Conservation (phyloP, 2,329 filamentous ascomycete species). For the Thielaviopsis populi region DNA sequence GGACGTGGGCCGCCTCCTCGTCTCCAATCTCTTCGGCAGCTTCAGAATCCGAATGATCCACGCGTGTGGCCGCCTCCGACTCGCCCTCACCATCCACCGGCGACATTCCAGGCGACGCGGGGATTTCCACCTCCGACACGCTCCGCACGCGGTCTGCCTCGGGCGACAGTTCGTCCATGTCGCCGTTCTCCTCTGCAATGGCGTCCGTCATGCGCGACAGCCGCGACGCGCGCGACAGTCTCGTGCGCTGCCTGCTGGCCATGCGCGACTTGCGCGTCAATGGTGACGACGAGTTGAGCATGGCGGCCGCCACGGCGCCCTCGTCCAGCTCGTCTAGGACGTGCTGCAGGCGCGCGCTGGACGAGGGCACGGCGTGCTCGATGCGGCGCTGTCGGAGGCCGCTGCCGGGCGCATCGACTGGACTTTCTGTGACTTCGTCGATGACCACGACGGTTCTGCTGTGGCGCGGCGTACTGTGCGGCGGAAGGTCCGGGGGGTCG, state of each 20-base stretch:
- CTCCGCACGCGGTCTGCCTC: conserved; percentile 16
- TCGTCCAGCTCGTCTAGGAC: conserved; percentile 23
- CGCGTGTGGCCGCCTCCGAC: conserved; percentile 19
- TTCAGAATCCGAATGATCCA: conserved; percentile 20
- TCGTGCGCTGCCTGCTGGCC: conserved; percentile 8
- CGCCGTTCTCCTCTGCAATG: conserved; percentile 14
- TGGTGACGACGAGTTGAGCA: conserved; percentile 26
- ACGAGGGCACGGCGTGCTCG: conserved; percentile 27
- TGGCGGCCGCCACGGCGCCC: conserved; percentile 21
- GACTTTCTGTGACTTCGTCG: conserved; percentile 39
- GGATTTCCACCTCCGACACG: not conserved
- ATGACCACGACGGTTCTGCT: conserved; percentile 11
- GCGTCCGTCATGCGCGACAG: conserved; percentile 4
- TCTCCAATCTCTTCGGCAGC: conserved; percentile 32
- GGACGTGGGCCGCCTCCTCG: conserved; percentile 24
- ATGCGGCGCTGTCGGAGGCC: conserved; percentile 30
- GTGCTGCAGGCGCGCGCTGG: conserved; percentile 31
- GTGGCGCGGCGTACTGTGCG: not conserved
- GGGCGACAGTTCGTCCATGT: conserved; percentile 25
- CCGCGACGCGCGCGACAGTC: not conserved
- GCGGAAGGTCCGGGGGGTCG: conserved; percentile 9
- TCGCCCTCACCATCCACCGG: conserved; percentile 15
- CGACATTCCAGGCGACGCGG: conserved; percentile 18
- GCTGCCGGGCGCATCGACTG: conserved; percentile 39
- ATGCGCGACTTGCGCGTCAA: conserved; percentile 27